phyloP scores from a whole-genome alignment of 306 rosid genomes.

The Biancaea sappan region DNA sequence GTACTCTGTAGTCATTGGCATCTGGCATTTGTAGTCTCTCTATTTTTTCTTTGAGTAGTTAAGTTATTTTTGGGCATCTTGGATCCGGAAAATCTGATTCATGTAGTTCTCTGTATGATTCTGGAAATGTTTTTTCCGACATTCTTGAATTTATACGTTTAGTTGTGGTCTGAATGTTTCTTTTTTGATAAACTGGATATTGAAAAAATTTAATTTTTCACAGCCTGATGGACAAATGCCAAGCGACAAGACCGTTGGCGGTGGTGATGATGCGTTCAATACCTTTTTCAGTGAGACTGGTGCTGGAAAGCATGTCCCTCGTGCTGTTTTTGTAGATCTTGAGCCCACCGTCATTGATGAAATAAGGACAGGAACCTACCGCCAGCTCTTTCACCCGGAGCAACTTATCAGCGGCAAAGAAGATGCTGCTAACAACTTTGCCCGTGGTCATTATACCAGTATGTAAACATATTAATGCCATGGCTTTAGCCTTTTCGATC shows the following conservation, averaged over 20 bases:
- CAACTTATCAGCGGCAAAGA: not conserved
- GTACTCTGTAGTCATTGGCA: not conserved
- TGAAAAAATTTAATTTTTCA: too few relatives aligned
- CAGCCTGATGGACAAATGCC: not conserved
- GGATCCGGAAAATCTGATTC: too few relatives aligned
- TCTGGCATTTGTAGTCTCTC: not conserved
- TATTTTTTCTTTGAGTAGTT: too few relatives aligned
- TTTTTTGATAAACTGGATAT: too few relatives aligned
- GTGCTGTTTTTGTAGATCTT: not conserved
- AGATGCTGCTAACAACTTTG: not conserved
- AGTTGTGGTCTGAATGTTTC: not conserved
- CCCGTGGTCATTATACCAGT: not conserved
- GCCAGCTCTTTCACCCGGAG: not conserved
- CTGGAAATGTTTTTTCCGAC: not conserved
- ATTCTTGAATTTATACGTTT: too few relatives aligned
- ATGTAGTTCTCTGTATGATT: too few relatives aligned
- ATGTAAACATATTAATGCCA: not conserved
- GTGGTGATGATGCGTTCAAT: not conserved
- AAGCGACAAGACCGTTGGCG: not conserved
- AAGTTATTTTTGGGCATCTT: too few relatives aligned
- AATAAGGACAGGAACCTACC: not conserved
- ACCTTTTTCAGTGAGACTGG: not conserved
- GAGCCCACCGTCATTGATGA: not conserved
- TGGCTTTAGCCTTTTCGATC: too few relatives aligned
- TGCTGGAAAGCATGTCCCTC: not conserved